phyloP scores from a whole-genome alignment of 345 rosid species.

The Hibiscus syriacus region DNA sequence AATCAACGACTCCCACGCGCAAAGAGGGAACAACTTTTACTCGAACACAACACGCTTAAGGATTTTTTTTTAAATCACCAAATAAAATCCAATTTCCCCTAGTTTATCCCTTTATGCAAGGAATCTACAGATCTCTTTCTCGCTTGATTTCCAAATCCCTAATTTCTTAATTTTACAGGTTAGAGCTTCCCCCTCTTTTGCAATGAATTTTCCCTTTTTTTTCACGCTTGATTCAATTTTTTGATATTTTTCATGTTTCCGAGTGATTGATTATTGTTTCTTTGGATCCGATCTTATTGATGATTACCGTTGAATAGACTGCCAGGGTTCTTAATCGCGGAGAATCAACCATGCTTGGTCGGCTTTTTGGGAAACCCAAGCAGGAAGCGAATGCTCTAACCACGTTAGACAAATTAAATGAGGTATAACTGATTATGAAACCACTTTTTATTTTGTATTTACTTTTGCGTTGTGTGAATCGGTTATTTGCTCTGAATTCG shows the following conservation, averaged over 20 bases:
- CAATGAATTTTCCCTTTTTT: too few relatives aligned
- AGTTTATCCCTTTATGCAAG: background rate
- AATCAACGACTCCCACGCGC: background rate
- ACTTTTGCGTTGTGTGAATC: background rate
- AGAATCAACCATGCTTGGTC: constrained; percentile 55
- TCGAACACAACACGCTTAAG: constrained; percentile 12
- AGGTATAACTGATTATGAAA: constrained; percentile 21
- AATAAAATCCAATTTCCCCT: background rate
- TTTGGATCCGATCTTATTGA: constrained; percentile 4
- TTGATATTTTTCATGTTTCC: background rate
- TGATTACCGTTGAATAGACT: constrained; percentile 17
- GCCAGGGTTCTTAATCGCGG: constrained; percentile 21
- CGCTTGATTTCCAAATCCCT: background rate
- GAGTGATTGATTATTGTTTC: constrained; percentile 10
- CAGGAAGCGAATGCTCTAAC: constrained; percentile 68
- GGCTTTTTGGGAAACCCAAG: constrained; percentile 84
- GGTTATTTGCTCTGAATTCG: background rate
- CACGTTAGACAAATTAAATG: constrained; percentile 68
- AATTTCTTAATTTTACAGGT: constrained; percentile 8
- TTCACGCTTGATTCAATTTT: background rate
- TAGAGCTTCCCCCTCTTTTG: too few relatives aligned
- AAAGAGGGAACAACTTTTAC: background rate
- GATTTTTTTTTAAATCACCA: too few relatives aligned
- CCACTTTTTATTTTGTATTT: background rate
- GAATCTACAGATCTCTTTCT: constrained; percentile 7